Percentiles rank a stretch among this genome's conserved stretches.
Conservation (phyloP, 2,329 filamentous ascomycete species). For the Cladosporium sp. region DNA sequence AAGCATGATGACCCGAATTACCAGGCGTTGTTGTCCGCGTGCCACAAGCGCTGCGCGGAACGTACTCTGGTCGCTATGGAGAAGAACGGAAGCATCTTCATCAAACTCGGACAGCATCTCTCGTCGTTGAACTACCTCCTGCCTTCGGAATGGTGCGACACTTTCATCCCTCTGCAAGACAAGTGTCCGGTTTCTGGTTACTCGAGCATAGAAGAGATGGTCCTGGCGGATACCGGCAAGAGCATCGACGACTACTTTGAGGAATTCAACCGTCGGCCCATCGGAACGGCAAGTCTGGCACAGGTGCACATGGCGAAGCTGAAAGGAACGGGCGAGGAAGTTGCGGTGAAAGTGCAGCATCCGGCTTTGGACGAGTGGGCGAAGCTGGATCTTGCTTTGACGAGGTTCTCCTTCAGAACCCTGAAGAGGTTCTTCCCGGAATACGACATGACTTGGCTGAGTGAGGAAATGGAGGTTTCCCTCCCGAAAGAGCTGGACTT, state of each 20-base stretch:
- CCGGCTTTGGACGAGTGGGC: constrained; percentile 86
- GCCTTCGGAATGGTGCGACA: constrained; percentile 87
- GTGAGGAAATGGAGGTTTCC: constrained; percentile 86
- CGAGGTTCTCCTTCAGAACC: constrained; percentile 81
- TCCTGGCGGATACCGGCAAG: constrained; percentile 73
- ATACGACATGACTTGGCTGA: constrained; percentile 95
- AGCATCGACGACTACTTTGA: constrained; percentile 80
- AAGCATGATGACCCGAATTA: constrained; percentile 59
- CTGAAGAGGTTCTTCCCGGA: constrained; percentile 94
- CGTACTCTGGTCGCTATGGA: constrained; percentile 83
- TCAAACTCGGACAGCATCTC: constrained; percentile 94
- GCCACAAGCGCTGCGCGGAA: constrained; percentile 88
- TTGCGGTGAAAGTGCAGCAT: constrained; percentile 97
- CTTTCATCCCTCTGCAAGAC: constrained; percentile 94
- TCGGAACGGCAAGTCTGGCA: constrained; percentile 88
- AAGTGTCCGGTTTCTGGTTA: constrained; percentile 89
- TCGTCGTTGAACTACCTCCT: constrained; percentile 95
- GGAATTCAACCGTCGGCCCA: constrained; percentile 73
- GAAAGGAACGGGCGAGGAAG: constrained; percentile 75
- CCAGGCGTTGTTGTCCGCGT: constrained; percentile 67
- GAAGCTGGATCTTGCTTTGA: constrained; percentile 79
- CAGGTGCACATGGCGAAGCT: constrained; percentile 89
- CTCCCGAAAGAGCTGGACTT: constrained; percentile 93
- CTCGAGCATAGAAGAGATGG: constrained; percentile 83
- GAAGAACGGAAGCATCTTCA: constrained; percentile 97